A percentile compares a stretch with the other conserved stretches of the same genome.
These are phyloP conservation scores for Aureobasidium melanogenum DNA, from an alignment of 2,329 filamentous ascomycete species.

Conservation along the genomic window DNA sequence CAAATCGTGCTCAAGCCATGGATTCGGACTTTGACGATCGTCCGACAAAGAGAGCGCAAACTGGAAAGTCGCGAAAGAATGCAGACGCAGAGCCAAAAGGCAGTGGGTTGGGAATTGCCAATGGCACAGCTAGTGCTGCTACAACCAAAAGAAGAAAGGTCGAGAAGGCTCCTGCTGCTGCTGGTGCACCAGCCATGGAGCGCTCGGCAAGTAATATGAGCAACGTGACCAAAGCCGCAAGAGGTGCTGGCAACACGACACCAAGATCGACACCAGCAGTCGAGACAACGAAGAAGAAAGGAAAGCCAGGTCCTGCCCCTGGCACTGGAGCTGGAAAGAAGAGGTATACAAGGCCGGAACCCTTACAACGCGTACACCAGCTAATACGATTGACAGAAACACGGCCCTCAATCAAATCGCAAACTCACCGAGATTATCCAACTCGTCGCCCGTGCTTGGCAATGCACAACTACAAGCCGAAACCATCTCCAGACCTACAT, in stretches of 20 bases:
- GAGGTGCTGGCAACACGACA: constrained; percentile 38
- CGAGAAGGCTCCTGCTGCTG: constrained; percentile 48
- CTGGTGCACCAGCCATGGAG: constrained; percentile 47
- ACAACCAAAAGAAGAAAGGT: constrained; percentile 71
- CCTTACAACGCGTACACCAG: neutral
- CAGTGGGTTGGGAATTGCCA: constrained; percentile 50
- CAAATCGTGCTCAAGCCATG: constrained; percentile 55
- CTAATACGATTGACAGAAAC: constrained; percentile 20
- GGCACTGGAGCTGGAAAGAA: constrained; percentile 58
- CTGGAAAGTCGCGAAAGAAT: constrained; percentile 57
- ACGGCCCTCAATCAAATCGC: constrained; percentile 39
- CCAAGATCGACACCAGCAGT: constrained; percentile 60
- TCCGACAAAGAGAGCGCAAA: constrained; percentile 51
- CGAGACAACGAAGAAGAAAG: constrained; percentile 61
- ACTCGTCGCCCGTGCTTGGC: constrained; percentile 64
- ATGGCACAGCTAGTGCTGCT: constrained; percentile 41
- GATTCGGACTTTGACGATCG: constrained; percentile 76
- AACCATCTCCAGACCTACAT: constrained; percentile 51
- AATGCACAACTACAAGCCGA: constrained; percentile 52
- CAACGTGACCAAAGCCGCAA: constrained; percentile 31
- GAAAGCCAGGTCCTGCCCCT: constrained; percentile 53
- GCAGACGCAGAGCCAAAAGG: constrained; percentile 37
- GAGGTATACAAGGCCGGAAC: constrained; percentile 47
- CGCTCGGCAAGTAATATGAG: constrained; percentile 52
- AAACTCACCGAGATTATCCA: constrained; percentile 53